Percentiles rank a stretch among this genome's conserved stretches.
phyloP scores from a whole-genome alignment of 495 filamentous ascomycete species.

The Cairneyella variabilis region DNA sequence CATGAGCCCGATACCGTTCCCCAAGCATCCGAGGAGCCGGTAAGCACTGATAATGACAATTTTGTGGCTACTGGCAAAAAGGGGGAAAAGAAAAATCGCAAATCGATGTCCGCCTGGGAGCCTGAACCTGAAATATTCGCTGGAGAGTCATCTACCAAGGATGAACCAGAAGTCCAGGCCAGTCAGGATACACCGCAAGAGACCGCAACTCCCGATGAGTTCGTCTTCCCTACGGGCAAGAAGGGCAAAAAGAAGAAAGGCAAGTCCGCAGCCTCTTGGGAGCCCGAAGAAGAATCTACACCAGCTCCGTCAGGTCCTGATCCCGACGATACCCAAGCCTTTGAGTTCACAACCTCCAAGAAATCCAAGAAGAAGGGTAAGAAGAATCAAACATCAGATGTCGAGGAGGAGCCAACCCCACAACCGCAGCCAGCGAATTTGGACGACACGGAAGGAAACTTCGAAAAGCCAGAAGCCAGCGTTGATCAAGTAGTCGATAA shows the following conservation, averaged over 20 bases:
- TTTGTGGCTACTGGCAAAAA: slow-evolving; percentile 19
- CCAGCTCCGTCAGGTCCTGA: background rate
- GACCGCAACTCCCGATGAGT: slow-evolving; percentile 9
- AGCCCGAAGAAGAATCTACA: slow-evolving; percentile 1
- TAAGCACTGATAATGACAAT: slow-evolving; percentile 15
- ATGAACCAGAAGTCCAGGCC: slow-evolving; percentile 4
- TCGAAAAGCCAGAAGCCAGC: background rate
- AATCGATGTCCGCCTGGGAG: slow-evolving; percentile 4
- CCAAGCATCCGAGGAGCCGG: background rate
- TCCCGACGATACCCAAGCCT: background rate
- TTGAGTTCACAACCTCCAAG: slow-evolving; percentile 35
- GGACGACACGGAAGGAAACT: background rate
- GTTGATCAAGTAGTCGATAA: background rate
- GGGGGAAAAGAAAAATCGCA: slow-evolving; percentile 32
- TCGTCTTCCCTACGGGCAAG: slow-evolving; percentile 4
- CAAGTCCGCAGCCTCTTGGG: slow-evolving; percentile 6
- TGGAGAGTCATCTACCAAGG: background rate
- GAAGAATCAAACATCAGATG: slow-evolving; percentile 16
- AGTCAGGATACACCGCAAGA: slow-evolving; percentile 24
- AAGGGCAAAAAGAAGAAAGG: slow-evolving; percentile 38
- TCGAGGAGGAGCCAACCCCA: slow-evolving; percentile 1
- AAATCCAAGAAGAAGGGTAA: slow-evolving; percentile 43
- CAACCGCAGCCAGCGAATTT: background rate
- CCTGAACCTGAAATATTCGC: background rate
- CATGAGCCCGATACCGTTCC: background rate